A percentile compares a stretch with the other conserved stretches of the same genome.
Conservation (phyloP, 257 asterid genomes). For the Echites panduratus region DNA sequence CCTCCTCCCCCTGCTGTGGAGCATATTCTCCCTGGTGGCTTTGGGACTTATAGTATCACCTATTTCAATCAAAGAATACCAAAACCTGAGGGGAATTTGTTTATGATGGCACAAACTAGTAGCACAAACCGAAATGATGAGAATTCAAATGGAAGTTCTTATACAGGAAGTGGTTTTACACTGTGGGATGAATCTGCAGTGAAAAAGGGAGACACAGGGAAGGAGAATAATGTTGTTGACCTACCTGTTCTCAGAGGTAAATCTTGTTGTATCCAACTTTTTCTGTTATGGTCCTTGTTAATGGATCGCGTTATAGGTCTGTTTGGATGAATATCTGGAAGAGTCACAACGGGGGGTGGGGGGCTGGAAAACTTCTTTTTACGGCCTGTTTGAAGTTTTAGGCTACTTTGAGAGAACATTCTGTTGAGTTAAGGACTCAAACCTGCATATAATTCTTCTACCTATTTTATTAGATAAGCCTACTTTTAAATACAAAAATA, state of each 20-base stretch:
- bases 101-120: constrained; percentile 47
- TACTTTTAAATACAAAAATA: too few relatives aligned
- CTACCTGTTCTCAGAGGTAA: constrained; percentile 56
- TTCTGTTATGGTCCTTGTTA: too few relatives aligned
- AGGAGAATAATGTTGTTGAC: constrained; percentile 72
- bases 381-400: too few relatives aligned
- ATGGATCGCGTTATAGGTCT: too few relatives aligned
- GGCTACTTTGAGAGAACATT: too few relatives aligned
- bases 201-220: constrained; percentile 97
- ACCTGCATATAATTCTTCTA: too few relatives aligned
- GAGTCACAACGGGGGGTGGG: too few relatives aligned
- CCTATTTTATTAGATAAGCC: too few relatives aligned
- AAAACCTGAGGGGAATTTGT: constrained; percentile 45
- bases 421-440: too few relatives aligned
- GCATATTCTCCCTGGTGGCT: constrained; percentile 77
- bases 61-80: constrained; percentile 51
- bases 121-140: constrained; percentile 46
- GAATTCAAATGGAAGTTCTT: constrained; percentile 67
- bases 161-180: constrained; percentile 67
- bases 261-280: not conserved
- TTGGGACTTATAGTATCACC: constrained; percentile 74
- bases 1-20: constrained; percentile 39
- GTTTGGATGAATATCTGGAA: too few relatives aligned
- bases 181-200: constrained; percentile 81
- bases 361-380: too few relatives aligned